Conservation (phyloP, 768 basidiomycete genomes). For the Pisolithus orientalis region DNA sequence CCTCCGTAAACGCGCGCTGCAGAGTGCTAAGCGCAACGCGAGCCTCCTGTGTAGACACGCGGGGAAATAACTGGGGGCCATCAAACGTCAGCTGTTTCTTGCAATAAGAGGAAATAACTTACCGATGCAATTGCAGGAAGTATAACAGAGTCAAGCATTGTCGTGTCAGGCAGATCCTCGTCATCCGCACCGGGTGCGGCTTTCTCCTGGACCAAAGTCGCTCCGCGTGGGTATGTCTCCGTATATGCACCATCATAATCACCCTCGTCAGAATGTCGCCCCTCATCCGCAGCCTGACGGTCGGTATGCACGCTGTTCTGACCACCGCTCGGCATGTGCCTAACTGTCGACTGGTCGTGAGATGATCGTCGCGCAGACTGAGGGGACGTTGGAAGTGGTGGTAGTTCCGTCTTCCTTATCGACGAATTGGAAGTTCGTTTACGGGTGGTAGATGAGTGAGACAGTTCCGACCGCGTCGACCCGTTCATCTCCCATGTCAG, state of each 20-base stretch:
- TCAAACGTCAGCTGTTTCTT: slow-evolving; percentile 5
- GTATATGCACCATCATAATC: slow-evolving; percentile 56
- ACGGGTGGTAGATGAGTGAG: slow-evolving; percentile 30
- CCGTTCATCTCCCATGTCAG: slow-evolving; percentile 79
- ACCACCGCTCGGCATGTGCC: slow-evolving; percentile 41
- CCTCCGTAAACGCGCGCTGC: slow-evolving; percentile 89
- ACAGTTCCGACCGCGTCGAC: slow-evolving; percentile 34
- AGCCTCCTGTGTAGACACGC: slow-evolving; percentile 90
- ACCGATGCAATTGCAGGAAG: slow-evolving; percentile 96
- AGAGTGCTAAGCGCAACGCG: slow-evolving; percentile 78
- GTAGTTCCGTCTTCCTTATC: slow-evolving; percentile 52
- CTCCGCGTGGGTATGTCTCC: slow-evolving; percentile 42
- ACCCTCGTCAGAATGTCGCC: slow-evolving; percentile 58
- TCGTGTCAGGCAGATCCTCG: slow-evolving; percentile 63
- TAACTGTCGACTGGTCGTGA: slow-evolving; percentile 57
- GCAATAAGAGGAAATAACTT: slow-evolving; percentile 23
- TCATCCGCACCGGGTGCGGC: slow-evolving; percentile 39
- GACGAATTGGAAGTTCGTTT: slow-evolving; percentile 36
- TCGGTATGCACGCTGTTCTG: slow-evolving; percentile 8
- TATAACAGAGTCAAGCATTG: slow-evolving; percentile 95
- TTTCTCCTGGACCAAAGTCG: slow-evolving; percentile 30
- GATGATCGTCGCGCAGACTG: slow-evolving; percentile 29
- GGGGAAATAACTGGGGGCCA: slow-evolving; percentile 68
- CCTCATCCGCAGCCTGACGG: slow-evolving; percentile 29
- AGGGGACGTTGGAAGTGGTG: slow-evolving; percentile 45